Percentiles rank a stretch among this genome's conserved stretches.
phyloP scores from a whole-genome alignment of 495 filamentous ascomycete genomes.

The Cercophora scortea region DNA sequence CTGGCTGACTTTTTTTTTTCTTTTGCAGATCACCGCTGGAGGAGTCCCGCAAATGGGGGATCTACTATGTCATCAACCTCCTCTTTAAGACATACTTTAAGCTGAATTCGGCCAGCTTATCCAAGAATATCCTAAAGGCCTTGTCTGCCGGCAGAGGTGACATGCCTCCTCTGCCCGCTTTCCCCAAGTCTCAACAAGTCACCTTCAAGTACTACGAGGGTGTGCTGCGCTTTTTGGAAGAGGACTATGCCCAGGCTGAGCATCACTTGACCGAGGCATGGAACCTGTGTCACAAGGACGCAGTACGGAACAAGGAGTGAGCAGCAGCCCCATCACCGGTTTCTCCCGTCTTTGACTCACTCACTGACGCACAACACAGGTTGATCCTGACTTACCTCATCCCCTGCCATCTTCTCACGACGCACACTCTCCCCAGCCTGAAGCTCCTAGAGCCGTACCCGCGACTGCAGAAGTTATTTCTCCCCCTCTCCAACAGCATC shows the following conservation, averaged over 20 bases:
- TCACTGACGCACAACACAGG: slow-evolving; percentile 32
- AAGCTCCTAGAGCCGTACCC: slow-evolving; percentile 67
- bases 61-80: slow-evolving; percentile 86
- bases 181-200: slow-evolving; percentile 85
- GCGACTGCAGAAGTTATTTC: slow-evolving; percentile 68
- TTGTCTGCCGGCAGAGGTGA: slow-evolving; percentile 69
- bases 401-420: slow-evolving; percentile 81
- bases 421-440: slow-evolving; percentile 69
- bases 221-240: slow-evolving; percentile 82
- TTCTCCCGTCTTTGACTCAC: too few relatives aligned
- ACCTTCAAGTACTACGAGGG: slow-evolving; percentile 95
- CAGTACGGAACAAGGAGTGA: slow-evolving; percentile 72
- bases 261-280: slow-evolving; percentile 70
- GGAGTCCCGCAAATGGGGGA: slow-evolving; percentile 93
- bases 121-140: slow-evolving; percentile 80
- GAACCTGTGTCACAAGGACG: slow-evolving; percentile 62
- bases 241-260: slow-evolving; percentile 85
- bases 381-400: slow-evolving; percentile 94
- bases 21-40: slow-evolving; percentile 66
- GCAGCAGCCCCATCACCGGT: slow-evolving; percentile 12
- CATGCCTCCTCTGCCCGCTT: slow-evolving; percentile 63
- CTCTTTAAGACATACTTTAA: slow-evolving; percentile 98
- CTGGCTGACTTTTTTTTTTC: slow-evolving; percentile 12
- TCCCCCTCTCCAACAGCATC: slow-evolving; percentile 68
- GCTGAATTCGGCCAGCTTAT: slow-evolving; percentile 78